Conservation (phyloP, 768 basidiomycete species). For the Termitomyces sp. region DNA sequence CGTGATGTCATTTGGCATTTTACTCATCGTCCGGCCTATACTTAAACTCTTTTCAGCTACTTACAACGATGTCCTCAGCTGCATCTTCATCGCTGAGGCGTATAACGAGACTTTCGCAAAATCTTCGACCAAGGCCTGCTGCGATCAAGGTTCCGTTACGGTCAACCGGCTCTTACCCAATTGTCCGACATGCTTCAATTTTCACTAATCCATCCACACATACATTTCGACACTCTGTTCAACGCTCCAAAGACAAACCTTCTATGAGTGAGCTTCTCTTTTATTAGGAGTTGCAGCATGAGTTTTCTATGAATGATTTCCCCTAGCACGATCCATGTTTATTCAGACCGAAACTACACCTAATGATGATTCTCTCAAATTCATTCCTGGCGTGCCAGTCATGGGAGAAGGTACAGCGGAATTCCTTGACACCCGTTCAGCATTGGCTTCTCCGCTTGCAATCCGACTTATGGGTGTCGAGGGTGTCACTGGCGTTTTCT, state of each 20-base stretch:
- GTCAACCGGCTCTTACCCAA: constrained; percentile 3
- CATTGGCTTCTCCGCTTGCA: constrained; percentile 91
- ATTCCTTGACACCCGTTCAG: constrained; percentile 85
- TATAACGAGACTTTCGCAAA: constrained; percentile 8
- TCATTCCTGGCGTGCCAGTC: constrained; percentile 89
- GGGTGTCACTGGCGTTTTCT: constrained; percentile 87
- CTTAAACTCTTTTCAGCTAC: background rate
- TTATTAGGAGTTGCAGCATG: background rate
- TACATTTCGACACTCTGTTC: constrained; percentile 14
- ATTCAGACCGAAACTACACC: constrained; percentile 98
- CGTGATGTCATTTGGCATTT: constrained; percentile 17
- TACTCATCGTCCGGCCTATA: constrained; percentile 3
- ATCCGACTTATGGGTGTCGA: constrained; percentile 92
- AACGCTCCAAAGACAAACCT: constrained; percentile 17
- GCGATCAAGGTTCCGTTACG: background rate
- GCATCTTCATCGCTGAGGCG: constrained; percentile 13
- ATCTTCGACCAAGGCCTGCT: background rate
- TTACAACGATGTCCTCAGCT: constrained; percentile 10
- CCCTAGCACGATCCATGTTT: constrained; percentile 85
- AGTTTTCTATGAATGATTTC: background rate
- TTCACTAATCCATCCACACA: constrained; percentile 20
- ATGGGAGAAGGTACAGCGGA: constrained; percentile 90
- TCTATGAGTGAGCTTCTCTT: constrained; percentile 27
- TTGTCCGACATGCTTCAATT: constrained; percentile 20
- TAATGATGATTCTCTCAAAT: constrained; percentile 96